Evolutionary conservation across 345 rosid species (phyloP).

Genomic region (Syzygium jambos): DNA sequence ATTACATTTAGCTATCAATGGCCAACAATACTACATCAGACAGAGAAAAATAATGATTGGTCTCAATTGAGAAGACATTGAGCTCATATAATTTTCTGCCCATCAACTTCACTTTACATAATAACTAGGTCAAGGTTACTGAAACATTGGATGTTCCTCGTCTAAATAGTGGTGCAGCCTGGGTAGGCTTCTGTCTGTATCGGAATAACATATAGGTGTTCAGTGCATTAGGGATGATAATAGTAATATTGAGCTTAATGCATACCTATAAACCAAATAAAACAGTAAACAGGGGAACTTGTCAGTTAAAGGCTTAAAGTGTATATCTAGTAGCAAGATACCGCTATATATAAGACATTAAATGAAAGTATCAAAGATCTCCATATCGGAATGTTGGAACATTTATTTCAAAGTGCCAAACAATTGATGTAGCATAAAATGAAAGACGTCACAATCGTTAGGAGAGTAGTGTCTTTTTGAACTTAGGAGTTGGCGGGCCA

Average conservation of each 20-base stretch:
- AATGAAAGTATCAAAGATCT: background rate
- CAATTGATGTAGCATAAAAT: background rate
- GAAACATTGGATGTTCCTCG: background rate
- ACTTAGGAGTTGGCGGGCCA: background rate
- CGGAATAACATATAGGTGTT: background rate
- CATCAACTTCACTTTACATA: background rate
- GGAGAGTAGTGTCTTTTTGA: background rate
- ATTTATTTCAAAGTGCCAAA: background rate
- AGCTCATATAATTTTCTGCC: background rate
- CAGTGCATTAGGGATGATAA: background rate
- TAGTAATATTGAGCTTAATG: background rate
- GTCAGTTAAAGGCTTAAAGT: background rate
- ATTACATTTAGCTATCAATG: background rate
- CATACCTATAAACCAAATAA: background rate
- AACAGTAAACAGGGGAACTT: background rate
- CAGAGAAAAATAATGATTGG: background rate
- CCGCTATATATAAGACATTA: background rate
- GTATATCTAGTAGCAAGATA: background rate
- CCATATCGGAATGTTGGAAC: background rate
- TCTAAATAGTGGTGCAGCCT: background rate
- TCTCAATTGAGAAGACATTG: background rate
- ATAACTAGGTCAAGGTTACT: background rate
- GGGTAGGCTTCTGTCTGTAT: background rate
- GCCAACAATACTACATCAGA: background rate
- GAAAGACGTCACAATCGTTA: background rate